Evolutionary conservation across 164 flowering plant species (phyloP), one percentile per base, ranked within the genome.

Genomic region (Magnolia changhungtana): DNA sequence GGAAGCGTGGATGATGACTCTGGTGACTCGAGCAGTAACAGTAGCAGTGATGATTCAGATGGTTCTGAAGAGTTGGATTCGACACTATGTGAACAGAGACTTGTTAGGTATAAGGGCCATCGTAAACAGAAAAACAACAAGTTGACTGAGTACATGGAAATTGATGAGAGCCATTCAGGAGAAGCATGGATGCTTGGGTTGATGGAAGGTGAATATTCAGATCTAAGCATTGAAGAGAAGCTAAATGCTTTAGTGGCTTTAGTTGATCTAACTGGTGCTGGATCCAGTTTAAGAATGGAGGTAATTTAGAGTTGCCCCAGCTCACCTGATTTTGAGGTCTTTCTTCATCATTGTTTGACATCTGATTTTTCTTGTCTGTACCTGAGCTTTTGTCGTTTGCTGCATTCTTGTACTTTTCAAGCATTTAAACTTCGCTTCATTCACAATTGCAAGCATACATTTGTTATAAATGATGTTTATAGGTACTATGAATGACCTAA

Each of bases 201-300:
- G 76, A 88, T 88, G 87, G 99, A 96, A 80, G 89, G 99, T 76
- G 98, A 96, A 82, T 96, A 96, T 86, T 90, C 94, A 67, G 90
- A 89, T 82, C 82, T 96, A 83, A 90, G 88, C 81, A 81, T 91
- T 83, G 99, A 92, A 78, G 99, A 96, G 89, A 96, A 89, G 87
- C 82, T 96, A 82, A 85, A 84, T 83, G 91, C 87, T 20, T 79
- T 96, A 21, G 85, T 84, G 50, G 93, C 98, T 68, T 81, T 96
- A 78, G 85, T 91, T 78, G 97, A 94, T 87, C 93, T 96, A 77
- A 78, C 93, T 37, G 76, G 82, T 82, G 87, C 90, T 80, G 91
- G 89, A 78, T 85, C 87, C 66, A 88, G 88, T 72, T 78, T 90
- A 55, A 83, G 88, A 77, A 77, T 74, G 84, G 87, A 96, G 98